phyloP scores from a whole-genome alignment of 2,329 filamentous ascomycete species.

The Aspergillus piperis region DNA sequence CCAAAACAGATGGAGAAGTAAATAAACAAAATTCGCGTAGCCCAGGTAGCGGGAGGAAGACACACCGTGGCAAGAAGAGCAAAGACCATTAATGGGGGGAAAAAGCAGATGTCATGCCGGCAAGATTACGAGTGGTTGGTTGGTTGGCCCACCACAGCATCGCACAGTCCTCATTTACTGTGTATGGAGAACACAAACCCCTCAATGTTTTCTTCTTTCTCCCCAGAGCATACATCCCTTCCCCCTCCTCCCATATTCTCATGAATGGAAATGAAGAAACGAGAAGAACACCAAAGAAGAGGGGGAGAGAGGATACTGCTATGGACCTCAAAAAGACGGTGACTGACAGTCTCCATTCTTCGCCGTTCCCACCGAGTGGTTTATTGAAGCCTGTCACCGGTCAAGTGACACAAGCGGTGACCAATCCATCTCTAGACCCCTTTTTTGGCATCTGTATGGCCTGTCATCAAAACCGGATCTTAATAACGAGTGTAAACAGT shows the following conservation, averaged over 20 bases:
- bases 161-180: neutral
- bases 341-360: neutral
- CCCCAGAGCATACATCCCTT: neutral
- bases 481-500: neutral
- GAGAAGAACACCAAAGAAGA: neutral
- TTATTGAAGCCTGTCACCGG: neutral
- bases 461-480: slow-evolving; percentile 2
- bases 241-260: neutral
- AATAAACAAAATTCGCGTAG: neutral
- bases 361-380: neutral
- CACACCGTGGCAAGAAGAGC: neutral
- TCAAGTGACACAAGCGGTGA: slow-evolving; percentile 6
- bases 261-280: neutral
- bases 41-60: neutral
- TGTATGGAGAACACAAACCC: neutral
- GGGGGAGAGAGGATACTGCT: neutral
- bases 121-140: slow-evolving; percentile 4
- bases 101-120: slow-evolving; percentile 16
- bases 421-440: neutral
- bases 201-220: neutral
- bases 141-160: neutral
- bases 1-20: too few relatives aligned
- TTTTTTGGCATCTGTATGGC: slow-evolving; percentile 3
- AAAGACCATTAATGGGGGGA: neutral
- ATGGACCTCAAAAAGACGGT: neutral